These are phyloP conservation scores for Mallotus japonicus DNA, from an alignment of 441 rosid species.

Conservation along the genomic window DNA sequence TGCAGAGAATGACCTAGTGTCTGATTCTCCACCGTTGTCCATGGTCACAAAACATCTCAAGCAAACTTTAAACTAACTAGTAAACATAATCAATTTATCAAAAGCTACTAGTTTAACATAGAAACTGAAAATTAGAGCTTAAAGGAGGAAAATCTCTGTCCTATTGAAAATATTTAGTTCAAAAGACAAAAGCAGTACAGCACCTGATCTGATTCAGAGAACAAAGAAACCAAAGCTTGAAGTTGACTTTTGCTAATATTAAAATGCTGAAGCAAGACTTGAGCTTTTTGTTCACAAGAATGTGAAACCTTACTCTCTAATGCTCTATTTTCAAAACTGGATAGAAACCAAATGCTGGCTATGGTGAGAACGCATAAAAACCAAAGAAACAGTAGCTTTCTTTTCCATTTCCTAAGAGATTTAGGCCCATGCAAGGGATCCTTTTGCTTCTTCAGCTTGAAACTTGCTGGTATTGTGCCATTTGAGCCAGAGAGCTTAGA, in stretches of 20 bases:
- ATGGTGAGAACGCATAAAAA: conserved; percentile 37
- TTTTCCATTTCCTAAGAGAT: conserved; percentile 44
- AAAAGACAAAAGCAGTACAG: conserved; percentile 18
- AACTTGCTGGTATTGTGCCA: conserved; percentile 41
- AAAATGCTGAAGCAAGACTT: conserved; percentile 85
- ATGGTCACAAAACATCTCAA: conserved; percentile 16
- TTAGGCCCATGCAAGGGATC: conserved; percentile 39
- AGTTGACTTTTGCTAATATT: conserved; percentile 92
- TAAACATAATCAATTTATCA: conserved; percentile 14
- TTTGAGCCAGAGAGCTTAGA: conserved; percentile 49
- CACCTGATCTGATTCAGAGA: conserved; percentile 79
- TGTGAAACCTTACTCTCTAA: conserved; percentile 23
- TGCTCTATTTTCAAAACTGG: conserved; percentile 29
- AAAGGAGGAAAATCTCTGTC: not conserved
- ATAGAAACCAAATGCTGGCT: conserved; percentile 42
- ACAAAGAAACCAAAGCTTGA: conserved; percentile 72
- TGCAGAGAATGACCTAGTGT: conserved; percentile 1
- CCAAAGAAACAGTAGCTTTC: conserved; percentile 42
- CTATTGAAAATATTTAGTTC: not conserved
- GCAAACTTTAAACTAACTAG: conserved; percentile 13
- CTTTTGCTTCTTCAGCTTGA: conserved; percentile 48
- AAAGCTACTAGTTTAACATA: conserved; percentile 15
- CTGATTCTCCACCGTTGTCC: not conserved
- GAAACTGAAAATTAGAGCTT: conserved; percentile 9
- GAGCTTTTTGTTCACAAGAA: conserved; percentile 69